These are phyloP conservation scores for Carallia brachiata DNA, from an alignment of 345 rosid genomes.

Conservation along the genomic window DNA sequence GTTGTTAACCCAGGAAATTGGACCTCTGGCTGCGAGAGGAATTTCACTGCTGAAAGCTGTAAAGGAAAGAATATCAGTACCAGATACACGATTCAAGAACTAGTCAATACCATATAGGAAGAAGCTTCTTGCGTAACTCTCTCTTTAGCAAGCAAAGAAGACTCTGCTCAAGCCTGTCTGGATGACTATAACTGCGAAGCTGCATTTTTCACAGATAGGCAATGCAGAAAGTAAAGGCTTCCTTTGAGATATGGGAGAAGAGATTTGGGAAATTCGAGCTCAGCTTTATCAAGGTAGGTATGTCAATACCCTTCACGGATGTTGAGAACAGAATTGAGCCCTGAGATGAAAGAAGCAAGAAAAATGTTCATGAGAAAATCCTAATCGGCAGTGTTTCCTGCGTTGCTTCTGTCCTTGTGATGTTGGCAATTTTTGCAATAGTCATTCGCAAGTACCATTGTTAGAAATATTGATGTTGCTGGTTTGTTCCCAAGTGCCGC, in stretches of 20 bases:
- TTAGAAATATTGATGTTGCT: too few relatives aligned
- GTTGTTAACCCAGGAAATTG: constrained; percentile 4
- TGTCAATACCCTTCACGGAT: background rate
- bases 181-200: constrained; percentile 34
- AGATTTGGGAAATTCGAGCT: background rate
- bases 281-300: constrained; percentile 22
- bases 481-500: too few relatives aligned
- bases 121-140: constrained; percentile 8
- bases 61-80: background rate
- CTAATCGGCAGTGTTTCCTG: constrained; percentile 1
- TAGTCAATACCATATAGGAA: constrained; percentile 12
- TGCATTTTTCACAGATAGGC: constrained; percentile 4
- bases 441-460: constrained; percentile 6
- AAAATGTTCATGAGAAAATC: background rate
- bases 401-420: background rate
- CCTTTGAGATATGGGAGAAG: constrained; percentile 30
- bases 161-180: constrained; percentile 20
- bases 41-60: constrained; percentile 15
- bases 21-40: constrained; percentile 27
- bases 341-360: background rate
- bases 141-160: background rate
- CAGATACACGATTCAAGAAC: constrained; percentile 3
- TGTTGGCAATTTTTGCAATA: constrained; percentile 10
- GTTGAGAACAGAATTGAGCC: background rate
- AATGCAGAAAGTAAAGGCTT: constrained; percentile 25